Conservation (phyloP, 495 filamentous ascomycete genomes). For the Entonaema liquescens region DNA sequence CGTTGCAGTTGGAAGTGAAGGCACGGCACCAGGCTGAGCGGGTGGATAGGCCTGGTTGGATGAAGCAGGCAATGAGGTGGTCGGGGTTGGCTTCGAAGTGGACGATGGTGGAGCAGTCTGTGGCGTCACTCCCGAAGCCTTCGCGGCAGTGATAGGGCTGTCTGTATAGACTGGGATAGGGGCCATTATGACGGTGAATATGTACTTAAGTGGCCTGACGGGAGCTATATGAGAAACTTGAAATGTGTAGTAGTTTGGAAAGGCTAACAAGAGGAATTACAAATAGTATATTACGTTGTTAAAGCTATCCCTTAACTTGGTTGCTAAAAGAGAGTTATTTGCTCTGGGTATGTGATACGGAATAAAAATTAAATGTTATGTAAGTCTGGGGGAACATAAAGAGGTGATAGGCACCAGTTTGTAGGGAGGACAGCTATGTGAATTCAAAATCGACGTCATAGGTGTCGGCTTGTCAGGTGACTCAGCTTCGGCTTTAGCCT, state of each 20-base stretch:
- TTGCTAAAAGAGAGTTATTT: no score
- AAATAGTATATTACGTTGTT: not conserved
- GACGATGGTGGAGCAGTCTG: slow-evolving; percentile 55
- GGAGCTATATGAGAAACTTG: not conserved
- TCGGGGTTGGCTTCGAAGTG: slow-evolving; percentile 33
- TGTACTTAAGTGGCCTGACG: not conserved
- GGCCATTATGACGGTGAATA: slow-evolving; percentile 53
- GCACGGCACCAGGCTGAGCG: slow-evolving; percentile 55
- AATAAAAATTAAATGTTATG: not conserved
- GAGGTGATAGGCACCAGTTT: slow-evolving; percentile 4
- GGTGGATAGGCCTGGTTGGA: slow-evolving; percentile 50
- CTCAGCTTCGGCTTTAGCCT: slow-evolving; percentile 18
- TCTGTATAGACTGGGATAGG: slow-evolving; percentile 68
- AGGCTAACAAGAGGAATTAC: not conserved
- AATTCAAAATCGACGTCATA: slow-evolving; percentile 38
- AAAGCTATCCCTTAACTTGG: not conserved
- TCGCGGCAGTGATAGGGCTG: slow-evolving; percentile 65
- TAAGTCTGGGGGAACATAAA: not conserved
- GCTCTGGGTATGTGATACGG: no score
- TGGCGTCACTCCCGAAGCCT: slow-evolving; percentile 59
- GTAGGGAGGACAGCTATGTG: slow-evolving; percentile 1
- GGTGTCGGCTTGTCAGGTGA: slow-evolving; percentile 30
- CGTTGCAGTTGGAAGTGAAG: slow-evolving; percentile 50
- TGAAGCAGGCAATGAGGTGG: slow-evolving; percentile 53
- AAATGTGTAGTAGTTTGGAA: not conserved